These are phyloP conservation scores for Chlorencoelia australis DNA, from an alignment of 2,329 filamentous ascomycete species.

Conservation along the genomic window DNA sequence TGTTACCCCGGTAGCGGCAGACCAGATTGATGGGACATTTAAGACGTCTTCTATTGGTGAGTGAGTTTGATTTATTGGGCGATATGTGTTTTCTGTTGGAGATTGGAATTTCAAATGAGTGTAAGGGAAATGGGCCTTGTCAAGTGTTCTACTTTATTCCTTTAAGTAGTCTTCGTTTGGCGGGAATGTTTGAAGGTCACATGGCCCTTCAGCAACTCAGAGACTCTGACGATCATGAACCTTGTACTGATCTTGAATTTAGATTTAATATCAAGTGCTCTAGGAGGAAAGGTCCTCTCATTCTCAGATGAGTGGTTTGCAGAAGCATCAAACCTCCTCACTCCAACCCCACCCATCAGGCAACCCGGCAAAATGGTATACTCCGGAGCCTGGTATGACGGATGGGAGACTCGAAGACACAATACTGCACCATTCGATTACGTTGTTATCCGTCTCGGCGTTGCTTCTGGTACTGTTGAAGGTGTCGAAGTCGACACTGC, in stretches of 20 bases:
- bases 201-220: neutral
- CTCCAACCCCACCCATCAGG: slow-evolving; percentile 50
- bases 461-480: slow-evolving; percentile 60
- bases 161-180: neutral
- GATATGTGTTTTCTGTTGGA: neutral
- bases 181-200: neutral
- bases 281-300: slow-evolving; percentile 54
- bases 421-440: slow-evolving; percentile 56
- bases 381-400: slow-evolving; percentile 61
- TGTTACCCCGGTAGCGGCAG: slow-evolving; percentile 38
- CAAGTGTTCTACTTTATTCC: neutral
- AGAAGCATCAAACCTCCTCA: slow-evolving; percentile 53
- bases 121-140: no score
- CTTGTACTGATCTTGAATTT: slow-evolving; percentile 38
- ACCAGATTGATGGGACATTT: slow-evolving; percentile 51
- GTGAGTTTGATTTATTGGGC: slow-evolving; percentile 18
- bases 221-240: neutral
- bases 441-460: slow-evolving; percentile 55
- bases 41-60: slow-evolving; percentile 51
- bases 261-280: slow-evolving; percentile 51
- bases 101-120: neutral
- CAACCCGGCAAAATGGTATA: slow-evolving; percentile 59
- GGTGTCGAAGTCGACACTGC: slow-evolving; percentile 74
- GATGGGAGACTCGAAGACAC: slow-evolving; percentile 60
- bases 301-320: slow-evolving; percentile 63